A percentile compares a stretch with the other conserved stretches of the same genome.
phyloP scores from a whole-genome alignment of 2,329 filamentous ascomycete species.

The Botryosphaeria dothidea region DNA sequence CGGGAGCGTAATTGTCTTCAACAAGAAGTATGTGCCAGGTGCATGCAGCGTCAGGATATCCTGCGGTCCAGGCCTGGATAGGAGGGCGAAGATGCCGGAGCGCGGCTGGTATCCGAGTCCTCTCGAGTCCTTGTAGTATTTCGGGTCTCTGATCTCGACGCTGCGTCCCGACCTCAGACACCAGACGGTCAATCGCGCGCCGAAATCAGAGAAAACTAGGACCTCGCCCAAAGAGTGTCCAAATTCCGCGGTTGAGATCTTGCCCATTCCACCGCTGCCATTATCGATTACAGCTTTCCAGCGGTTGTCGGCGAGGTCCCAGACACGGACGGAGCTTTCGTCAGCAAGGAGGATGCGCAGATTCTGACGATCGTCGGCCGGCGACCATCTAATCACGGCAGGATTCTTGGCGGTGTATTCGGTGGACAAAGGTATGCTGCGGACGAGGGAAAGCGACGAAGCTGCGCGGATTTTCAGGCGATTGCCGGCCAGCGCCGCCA shows the following conservation, averaged over 20 bases:
- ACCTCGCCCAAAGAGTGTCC: constrained; percentile 44
- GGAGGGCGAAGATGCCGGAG: constrained; percentile 56
- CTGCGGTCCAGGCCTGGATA: constrained; percentile 68
- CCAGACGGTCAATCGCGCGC: constrained; percentile 46
- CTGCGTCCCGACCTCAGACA: constrained; percentile 45
- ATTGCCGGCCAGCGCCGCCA: constrained; percentile 39
- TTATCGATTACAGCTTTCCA: constrained; percentile 49
- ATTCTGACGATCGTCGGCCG: constrained; percentile 18
- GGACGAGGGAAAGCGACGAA: constrained; percentile 36
- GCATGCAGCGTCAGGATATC: constrained; percentile 73
- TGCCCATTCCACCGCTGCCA: constrained; percentile 50
- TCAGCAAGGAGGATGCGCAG: constrained; percentile 44
- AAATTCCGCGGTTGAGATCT: constrained; percentile 47
- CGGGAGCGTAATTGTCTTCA: constrained; percentile 66
- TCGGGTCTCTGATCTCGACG: constrained; percentile 50
- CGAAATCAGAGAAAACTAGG: constrained; percentile 45
- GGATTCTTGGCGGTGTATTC: constrained; percentile 30
- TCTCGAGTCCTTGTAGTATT: constrained; percentile 36
- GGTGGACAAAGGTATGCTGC: constrained; percentile 36
- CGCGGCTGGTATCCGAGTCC: constrained; percentile 21
- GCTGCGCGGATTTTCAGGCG: constrained; percentile 43
- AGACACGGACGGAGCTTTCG: constrained; percentile 41
- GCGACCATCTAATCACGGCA: constrained; percentile 41
- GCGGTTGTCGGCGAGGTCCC: constrained; percentile 43
- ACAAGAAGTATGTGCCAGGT: constrained; percentile 56